phyloP scores from a whole-genome alignment of 1,139 yeast genomes.

The Nakaseomyces sp. region DNA sequence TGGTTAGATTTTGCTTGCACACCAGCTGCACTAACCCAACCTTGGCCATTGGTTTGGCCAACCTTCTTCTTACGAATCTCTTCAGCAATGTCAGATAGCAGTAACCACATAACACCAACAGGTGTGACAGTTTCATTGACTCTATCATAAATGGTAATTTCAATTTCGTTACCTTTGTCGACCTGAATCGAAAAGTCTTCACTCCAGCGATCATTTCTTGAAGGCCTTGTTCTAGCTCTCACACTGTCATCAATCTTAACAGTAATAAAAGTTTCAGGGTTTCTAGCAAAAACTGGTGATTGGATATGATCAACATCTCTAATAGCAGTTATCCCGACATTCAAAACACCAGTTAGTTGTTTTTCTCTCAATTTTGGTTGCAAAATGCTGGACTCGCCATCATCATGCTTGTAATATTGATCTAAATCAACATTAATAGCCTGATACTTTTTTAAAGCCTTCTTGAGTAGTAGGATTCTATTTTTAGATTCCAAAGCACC shows the following conservation, averaged over 20 bases:
- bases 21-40: slow-evolving; percentile 81
- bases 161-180: slow-evolving; percentile 87
- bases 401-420: slow-evolving; percentile 36
- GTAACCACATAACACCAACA: slow-evolving; percentile 89
- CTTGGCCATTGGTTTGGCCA: slow-evolving; percentile 58
- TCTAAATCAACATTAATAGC: slow-evolving; percentile 64
- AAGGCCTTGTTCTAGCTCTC: slow-evolving; percentile 62
- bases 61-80: slow-evolving; percentile 87
- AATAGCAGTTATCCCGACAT: slow-evolving; percentile 61
- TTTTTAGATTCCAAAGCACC: slow-evolving; percentile 79
- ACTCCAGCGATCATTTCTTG: slow-evolving; percentile 74
- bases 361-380: slow-evolving; percentile 66
- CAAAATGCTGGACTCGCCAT: slow-evolving; percentile 48
- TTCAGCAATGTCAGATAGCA: slow-evolving; percentile 84
- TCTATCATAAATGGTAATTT: slow-evolving; percentile 77
- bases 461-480: slow-evolving; percentile 73
- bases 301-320: slow-evolving; percentile 91
- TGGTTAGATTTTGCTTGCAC: slow-evolving; percentile 17
- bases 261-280: slow-evolving; percentile 71
- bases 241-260: slow-evolving; percentile 83
- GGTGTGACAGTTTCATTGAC: slow-evolving; percentile 60
- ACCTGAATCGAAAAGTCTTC: slow-evolving; percentile 76
- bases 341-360: slow-evolving; percentile 73
- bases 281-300: slow-evolving; percentile 64
- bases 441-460: slow-evolving; percentile 77